A percentile compares a stretch with the other conserved stretches of the same genome.
phyloP scores from a whole-genome alignment of 108 stramenopile species.

The Nitzschia putrida region DNA sequence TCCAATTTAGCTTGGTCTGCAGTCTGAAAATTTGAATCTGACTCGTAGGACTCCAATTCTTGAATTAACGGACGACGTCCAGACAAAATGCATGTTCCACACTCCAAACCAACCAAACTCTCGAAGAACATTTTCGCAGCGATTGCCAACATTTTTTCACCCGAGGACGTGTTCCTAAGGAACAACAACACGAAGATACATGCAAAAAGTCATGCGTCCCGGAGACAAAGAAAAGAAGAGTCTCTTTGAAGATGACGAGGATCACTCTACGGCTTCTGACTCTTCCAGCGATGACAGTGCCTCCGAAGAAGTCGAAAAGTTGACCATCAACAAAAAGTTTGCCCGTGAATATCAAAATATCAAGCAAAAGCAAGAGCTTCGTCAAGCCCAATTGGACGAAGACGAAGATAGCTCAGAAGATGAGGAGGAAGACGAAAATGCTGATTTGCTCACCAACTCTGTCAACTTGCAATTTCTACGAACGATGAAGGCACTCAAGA shows the following conservation, averaged over 20 bases:
- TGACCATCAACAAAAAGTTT: slow-evolving; percentile 65
- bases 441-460: slow-evolving; percentile 61
- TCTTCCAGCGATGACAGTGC: slow-evolving; percentile 4
- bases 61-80: too few relatives aligned
- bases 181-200: too few relatives aligned
- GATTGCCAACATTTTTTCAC: neutral
- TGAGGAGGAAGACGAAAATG: slow-evolving; percentile 50
- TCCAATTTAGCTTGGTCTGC: too few relatives aligned
- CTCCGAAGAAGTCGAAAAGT: slow-evolving; percentile 11
- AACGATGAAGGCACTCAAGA: slow-evolving; percentile 75
- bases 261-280: slow-evolving; percentile 10
- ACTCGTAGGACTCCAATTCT: too few relatives aligned
- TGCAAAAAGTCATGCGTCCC: too few relatives aligned
- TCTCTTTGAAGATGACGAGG: slow-evolving; percentile 30
- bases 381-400: slow-evolving; percentile 48
- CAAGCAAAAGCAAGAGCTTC: slow-evolving; percentile 77
- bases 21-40: too few relatives aligned
- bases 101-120: neutral
- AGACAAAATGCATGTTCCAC: too few relatives aligned
- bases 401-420: slow-evolving; percentile 31
- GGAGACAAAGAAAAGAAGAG: slow-evolving; percentile 20
- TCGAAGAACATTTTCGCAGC: neutral
- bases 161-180: neutral
- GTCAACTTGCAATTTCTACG: slow-evolving; percentile 77
- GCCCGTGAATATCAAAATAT: slow-evolving; percentile 68